Percentiles rank a stretch among this genome's conserved stretches.
phyloP scores from a whole-genome alignment of 495 filamentous ascomycete species.

The Lepraria neglecta region DNA sequence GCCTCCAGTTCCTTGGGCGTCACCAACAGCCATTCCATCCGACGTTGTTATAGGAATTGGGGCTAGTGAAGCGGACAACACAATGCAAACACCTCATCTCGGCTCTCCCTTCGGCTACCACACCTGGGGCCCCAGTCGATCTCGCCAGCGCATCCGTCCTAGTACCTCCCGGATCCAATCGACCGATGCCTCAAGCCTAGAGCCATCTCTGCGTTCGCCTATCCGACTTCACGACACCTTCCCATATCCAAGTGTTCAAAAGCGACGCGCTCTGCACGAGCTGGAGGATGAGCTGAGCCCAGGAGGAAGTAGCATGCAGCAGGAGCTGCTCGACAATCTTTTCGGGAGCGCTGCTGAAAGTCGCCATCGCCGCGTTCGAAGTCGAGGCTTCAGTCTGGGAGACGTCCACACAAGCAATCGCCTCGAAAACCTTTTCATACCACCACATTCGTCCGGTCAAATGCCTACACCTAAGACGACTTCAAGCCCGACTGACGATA shows the following conservation, averaged over 20 bases:
- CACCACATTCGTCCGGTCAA: constrained; percentile 28
- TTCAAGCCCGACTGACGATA: neutral
- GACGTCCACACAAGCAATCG: constrained; percentile 35
- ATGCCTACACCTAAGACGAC: constrained; percentile 7
- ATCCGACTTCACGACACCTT: constrained; percentile 38
- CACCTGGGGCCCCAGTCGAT: constrained; percentile 51
- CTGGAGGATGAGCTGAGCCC: constrained; percentile 44
- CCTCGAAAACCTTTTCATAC: constrained; percentile 46
- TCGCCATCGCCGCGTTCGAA: constrained; percentile 46
- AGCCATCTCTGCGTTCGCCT: constrained; percentile 43
- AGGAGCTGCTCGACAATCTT: constrained; percentile 46
- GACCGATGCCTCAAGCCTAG: constrained; percentile 37
- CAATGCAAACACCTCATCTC: constrained; percentile 36
- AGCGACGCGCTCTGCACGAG: constrained; percentile 46
- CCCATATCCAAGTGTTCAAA: constrained; percentile 46
- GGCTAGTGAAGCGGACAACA: constrained; percentile 26
- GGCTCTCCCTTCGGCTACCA: constrained; percentile 53
- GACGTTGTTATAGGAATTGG: constrained; percentile 29
- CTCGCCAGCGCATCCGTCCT: constrained; percentile 32
- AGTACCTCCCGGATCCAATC: constrained; percentile 27
- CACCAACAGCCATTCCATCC: constrained; percentile 28
- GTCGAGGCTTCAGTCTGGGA: constrained; percentile 45
- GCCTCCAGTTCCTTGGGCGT: constrained; percentile 28
- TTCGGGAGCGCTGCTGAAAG: constrained; percentile 42
- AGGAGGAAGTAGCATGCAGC: constrained; percentile 40